These are phyloP conservation scores for Mrakia hoshinonis DNA, from an alignment of 768 basidiomycete genomes.

Conservation along the genomic window DNA sequence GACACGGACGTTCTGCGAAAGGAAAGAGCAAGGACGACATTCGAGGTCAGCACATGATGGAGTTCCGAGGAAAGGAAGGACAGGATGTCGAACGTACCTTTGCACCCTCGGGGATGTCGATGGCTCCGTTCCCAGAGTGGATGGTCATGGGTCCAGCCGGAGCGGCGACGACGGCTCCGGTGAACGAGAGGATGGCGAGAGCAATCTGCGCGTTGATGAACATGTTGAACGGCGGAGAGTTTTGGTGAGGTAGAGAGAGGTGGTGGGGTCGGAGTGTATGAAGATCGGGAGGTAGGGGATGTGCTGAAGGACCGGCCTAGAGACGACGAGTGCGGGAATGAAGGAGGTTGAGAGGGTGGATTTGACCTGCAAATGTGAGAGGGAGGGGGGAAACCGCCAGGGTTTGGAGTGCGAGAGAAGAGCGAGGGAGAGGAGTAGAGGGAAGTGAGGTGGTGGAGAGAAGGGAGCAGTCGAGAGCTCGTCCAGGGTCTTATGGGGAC, in stretches of 20 bases:
- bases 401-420: no score
- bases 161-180: no score
- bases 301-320: not conserved
- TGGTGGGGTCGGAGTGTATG: not conserved
- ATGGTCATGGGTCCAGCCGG: not conserved
- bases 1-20: constrained; percentile 4
- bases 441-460: not conserved
- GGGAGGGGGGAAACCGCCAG: not conserved
- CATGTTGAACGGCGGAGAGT: not conserved
- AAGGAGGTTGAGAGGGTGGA: not conserved
- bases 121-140: not conserved
- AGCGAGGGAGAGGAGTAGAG: not conserved
- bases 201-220: constrained; percentile 14
- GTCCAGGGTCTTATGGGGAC: no score
- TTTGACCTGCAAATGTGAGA: not conserved
- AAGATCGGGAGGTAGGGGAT: no score
- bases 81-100: not conserved
- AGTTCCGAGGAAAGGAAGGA: not conserved
- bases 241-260: not conserved
- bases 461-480: not conserved
- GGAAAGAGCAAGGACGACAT: not conserved
- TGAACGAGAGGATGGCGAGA: constrained; percentile 9
- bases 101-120: constrained; percentile 2
- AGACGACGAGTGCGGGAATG: not conserved
- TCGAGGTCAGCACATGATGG: not conserved